phyloP scores from a whole-genome alignment of 805 yeast species.

The Candida ortonii region DNA sequence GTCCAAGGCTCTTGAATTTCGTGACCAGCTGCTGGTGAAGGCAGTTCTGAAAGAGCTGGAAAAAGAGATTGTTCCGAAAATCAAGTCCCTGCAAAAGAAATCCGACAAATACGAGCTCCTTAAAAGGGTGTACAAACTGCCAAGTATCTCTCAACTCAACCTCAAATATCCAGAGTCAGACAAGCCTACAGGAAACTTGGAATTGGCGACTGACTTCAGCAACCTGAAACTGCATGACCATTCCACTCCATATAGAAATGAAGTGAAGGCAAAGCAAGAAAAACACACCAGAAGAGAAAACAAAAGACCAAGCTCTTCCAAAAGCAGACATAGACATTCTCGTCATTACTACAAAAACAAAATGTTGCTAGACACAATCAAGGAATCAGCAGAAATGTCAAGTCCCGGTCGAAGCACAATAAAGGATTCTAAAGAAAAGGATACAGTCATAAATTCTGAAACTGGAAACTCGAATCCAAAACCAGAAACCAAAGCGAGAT shows the following conservation, averaged over 20 bases:
- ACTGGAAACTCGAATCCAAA: slow-evolving; percentile 1
- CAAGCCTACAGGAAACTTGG: not conserved
- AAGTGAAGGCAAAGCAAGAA: too few relatives aligned
- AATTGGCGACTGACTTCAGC: slow-evolving; percentile 1
- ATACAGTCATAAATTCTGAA: too few relatives aligned
- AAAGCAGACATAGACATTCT: slow-evolving; percentile 3
- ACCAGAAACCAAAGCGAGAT: slow-evolving; percentile 1
- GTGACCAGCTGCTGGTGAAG: slow-evolving; percentile 23
- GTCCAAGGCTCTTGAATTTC: slow-evolving; percentile 12
- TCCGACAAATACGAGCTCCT: slow-evolving; percentile 25
- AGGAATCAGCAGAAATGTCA: slow-evolving; percentile 8
- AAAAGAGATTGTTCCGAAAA: slow-evolving; percentile 24
- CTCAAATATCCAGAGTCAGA: slow-evolving; percentile 10
- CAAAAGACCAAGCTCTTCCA: not conserved
- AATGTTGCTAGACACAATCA: slow-evolving; percentile 7
- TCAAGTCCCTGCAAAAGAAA: slow-evolving; percentile 17
- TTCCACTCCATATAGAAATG: slow-evolving; percentile 3
- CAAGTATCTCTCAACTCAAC: slow-evolving; percentile 26
- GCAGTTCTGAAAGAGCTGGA: slow-evolving; percentile 21
- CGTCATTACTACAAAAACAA: slow-evolving; percentile 2
- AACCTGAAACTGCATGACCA: slow-evolving; percentile 1
- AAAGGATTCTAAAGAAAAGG: too few relatives aligned
- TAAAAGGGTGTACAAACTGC: slow-evolving; percentile 26
- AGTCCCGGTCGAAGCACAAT: too few relatives aligned
- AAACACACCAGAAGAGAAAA: slow-evolving; percentile 1